A percentile compares a stretch with the other conserved stretches of the same genome.
Evolutionary conservation across 306 rosid genomes (phyloP).

Genomic region (Fagus crenata): DNA sequence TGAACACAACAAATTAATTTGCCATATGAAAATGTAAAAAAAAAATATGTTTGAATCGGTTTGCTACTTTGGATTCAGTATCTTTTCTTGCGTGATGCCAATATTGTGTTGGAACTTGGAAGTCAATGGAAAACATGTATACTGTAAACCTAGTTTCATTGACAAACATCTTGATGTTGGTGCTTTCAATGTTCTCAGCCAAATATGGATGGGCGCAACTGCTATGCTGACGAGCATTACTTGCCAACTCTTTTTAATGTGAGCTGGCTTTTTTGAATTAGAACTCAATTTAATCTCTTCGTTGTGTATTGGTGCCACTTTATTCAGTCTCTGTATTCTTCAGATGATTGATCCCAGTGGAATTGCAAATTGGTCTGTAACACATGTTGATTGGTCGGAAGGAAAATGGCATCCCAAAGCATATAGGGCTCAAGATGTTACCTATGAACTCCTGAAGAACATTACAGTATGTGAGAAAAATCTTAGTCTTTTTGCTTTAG

Average conservation of each 20-base stretch:
- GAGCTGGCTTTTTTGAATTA: constrained; percentile 24
- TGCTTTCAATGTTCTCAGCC: constrained; percentile 60
- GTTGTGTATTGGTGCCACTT: constrained; percentile 10
- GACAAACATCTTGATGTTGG: constrained; percentile 25
- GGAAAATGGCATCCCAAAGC: constrained; percentile 61
- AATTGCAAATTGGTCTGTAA: constrained; percentile 60
- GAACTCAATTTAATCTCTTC: background rate
- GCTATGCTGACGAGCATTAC: constrained; percentile 89
- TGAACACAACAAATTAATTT: too few species aligned
- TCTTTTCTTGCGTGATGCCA: constrained; percentile 6
- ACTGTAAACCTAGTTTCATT: constrained; percentile 13
- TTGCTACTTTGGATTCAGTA: background rate
- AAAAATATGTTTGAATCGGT: too few species aligned
- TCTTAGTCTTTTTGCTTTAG: too few species aligned
- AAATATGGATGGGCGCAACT: constrained; percentile 80
- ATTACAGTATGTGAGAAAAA: constrained; percentile 36
- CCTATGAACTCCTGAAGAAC: constrained; percentile 51
- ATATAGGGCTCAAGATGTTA: constrained; percentile 46
- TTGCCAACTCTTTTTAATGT: constrained; percentile 77
- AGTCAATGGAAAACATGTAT: constrained; percentile 8
- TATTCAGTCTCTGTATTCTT: constrained; percentile 14
- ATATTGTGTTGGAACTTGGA: constrained; percentile 2
- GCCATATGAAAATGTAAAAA: too few species aligned
- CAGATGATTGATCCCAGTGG: constrained; percentile 88
- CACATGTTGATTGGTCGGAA: constrained; percentile 64